Evolutionary conservation across 2,329 filamentous ascomycete species (phyloP).

Genomic region (Ascochyta viciae-villosae): DNA sequence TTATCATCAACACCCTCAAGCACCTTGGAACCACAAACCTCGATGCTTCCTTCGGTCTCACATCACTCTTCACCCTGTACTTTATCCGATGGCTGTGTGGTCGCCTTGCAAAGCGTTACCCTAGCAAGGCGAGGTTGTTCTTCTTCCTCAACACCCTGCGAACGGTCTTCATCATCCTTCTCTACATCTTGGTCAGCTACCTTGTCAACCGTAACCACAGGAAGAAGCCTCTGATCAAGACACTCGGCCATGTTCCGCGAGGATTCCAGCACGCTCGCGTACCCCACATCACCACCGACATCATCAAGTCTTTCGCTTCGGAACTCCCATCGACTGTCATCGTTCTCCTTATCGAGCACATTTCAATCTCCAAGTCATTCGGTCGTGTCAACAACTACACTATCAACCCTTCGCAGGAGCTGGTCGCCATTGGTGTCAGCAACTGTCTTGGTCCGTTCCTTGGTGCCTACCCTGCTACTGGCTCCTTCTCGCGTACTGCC

Average conservation of each 20-base stretch:
- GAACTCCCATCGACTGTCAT: conserved; percentile 87
- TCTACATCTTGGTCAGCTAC: conserved; percentile 92
- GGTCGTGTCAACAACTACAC: conserved; percentile 95
- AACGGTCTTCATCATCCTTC: conserved; percentile 87
- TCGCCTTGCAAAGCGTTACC: conserved; percentile 70
- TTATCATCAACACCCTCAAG: conserved; percentile 83
- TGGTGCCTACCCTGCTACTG: conserved; percentile 89
- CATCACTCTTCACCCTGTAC: conserved; percentile 81
- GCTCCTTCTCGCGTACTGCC: conserved; percentile 93
- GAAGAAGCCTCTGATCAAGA: conserved; percentile 70
- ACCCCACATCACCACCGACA: conserved; percentile 69
- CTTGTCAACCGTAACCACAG: conserved; percentile 72
- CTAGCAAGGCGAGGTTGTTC: conserved; percentile 72
- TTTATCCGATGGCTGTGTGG: conserved; percentile 68
- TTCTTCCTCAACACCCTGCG: conserved; percentile 93
- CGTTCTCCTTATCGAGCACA: conserved; percentile 95
- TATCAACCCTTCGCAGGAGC: conserved; percentile 93
- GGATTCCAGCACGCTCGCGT: conserved; percentile 82
- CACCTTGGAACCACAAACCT: conserved; percentile 68
- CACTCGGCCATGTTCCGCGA: conserved; percentile 53
- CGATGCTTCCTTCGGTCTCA: conserved; percentile 86
- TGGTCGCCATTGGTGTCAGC: conserved; percentile 89
- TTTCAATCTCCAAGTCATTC: conserved; percentile 96
- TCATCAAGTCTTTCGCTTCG: conserved; percentile 72
- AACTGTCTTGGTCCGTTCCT: conserved; percentile 91